Evolutionary conservation across 495 filamentous ascomycete genomes (phyloP), one percentile per base, ranked within the genome.

Genomic region (Pseudoneurospora amorphoporcata): DNA sequence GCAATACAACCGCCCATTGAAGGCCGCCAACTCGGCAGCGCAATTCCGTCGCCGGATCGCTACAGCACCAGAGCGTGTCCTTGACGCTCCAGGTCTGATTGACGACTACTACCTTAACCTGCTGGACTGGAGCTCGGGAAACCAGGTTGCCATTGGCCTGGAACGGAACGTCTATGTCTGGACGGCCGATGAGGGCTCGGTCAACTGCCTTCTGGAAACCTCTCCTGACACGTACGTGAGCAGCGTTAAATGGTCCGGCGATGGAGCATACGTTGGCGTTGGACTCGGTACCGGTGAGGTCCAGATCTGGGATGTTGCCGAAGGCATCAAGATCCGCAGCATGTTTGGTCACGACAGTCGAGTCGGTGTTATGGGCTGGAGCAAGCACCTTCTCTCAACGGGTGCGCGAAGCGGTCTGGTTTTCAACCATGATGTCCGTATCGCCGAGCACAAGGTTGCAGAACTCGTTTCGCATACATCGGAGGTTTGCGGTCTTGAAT

Each of bases 61-160:
- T 39, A 98, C 96, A 12, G 93, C 95, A 12, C 95, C 95, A 1
- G 95, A 99, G 81, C 92, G 95, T 69, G 95, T 99, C 8, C 87
- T 99, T n/a, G 95, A 99, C 81, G 95, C 95, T 1, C 95, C 95
- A 1, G 95, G 94, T 71, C 88, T 99, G 38, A 88, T 98, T 71
- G 95, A 99, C 79, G 95, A 99, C 82, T 99, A 98, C 87, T 99
- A 99, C 80, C 91, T 99, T 77, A 99, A 99, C 84, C 86, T 99
- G 39, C 85, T 98, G 23, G 95, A 99, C 84, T 99, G 95, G 95
- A 97, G 93, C 80, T 94, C 93, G 19, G 90, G 91, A 58, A 99
- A 99, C 86, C 95, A 98, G 81, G 94, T 99, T 69, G 95, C 95
- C 39, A 98, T 99, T 79, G 95, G 95, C 68, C 88, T 99, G 16